Percentiles rank a stretch among this genome's conserved stretches.
phyloP scores from a whole-genome alignment of 2,329 filamentous ascomycete species.

The Lasiodiplodia gonubiensis region DNA sequence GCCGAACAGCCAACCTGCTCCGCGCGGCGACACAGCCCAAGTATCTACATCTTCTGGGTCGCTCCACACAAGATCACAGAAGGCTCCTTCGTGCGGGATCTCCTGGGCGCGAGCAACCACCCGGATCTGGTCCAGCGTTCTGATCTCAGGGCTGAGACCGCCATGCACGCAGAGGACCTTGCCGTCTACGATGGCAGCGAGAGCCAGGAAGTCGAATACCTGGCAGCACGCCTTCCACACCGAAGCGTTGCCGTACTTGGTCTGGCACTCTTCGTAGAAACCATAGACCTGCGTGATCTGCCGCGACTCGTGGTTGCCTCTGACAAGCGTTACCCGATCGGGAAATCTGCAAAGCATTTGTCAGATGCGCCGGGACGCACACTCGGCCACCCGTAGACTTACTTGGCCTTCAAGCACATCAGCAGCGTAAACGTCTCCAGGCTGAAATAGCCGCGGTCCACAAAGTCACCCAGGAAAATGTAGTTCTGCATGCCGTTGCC shows the following conservation, averaged over 20 bases:
- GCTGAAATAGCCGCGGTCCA: conserved; percentile 76
- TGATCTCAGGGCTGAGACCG: conserved; percentile 94
- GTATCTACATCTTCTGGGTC: conserved; percentile 74
- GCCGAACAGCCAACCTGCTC: conserved; percentile 71
- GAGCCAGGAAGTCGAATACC: conserved; percentile 96
- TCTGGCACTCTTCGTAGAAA: conserved; percentile 98
- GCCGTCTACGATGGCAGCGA: conserved; percentile 97
- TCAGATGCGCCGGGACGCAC: conserved; percentile 27
- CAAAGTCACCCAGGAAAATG: conserved; percentile 75
- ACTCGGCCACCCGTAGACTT: conserved; percentile 35
- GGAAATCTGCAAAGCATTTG: conserved; percentile 60
- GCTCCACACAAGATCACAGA: conserved; percentile 98
- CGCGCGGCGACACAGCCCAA: conserved; percentile 72
- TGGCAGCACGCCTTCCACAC: conserved; percentile 99
- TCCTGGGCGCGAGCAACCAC: conserved; percentile 83
- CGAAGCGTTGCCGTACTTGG: conserved; percentile 98
- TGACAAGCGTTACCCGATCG: conserved; percentile 73
- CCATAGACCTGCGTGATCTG: conserved; percentile 99
- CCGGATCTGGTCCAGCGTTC: conserved; percentile 87
- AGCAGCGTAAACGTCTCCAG: conserved; percentile 75
- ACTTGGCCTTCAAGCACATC: conserved; percentile 76
- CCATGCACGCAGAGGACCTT: conserved; percentile 99
- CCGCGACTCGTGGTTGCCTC: conserved; percentile 92
- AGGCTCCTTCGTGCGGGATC: conserved; percentile 96
- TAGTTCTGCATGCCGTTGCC: conserved; percentile 70